These are phyloP conservation scores for Camelina laxa DNA, from an alignment of 345 rosid genomes.

Conservation along the genomic window DNA sequence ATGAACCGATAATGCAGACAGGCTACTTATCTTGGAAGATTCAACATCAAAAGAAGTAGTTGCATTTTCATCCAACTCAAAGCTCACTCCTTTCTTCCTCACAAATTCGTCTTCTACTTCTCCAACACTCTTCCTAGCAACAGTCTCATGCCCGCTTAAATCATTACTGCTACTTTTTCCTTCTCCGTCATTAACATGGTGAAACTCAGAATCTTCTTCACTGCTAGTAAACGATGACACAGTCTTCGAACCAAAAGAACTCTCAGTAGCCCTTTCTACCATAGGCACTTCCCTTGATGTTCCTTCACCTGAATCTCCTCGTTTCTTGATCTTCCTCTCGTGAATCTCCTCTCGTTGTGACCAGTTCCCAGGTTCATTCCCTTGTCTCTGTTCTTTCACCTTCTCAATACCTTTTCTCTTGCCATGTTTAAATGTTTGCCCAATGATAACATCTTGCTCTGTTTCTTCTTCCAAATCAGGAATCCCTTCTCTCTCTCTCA, in stretches of 20 bases:
- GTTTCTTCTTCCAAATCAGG: conserved; percentile 97
- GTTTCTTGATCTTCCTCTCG: conserved; percentile 42
- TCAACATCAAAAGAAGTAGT: conserved; percentile 50
- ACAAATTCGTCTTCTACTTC: conserved; percentile 52
- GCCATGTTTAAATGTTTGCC: conserved; percentile 45
- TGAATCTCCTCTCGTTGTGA: conserved; percentile 35
- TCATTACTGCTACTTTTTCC: conserved; percentile 45
- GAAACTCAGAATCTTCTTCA: conserved; percentile 42
- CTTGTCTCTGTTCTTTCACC: conserved; percentile 29
- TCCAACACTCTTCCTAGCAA: conserved; percentile 49
- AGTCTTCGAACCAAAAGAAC: conserved; percentile 40
- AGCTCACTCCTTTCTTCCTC: conserved; percentile 71
- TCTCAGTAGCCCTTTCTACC: conserved; percentile 32
- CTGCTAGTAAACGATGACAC: conserved; percentile 42
- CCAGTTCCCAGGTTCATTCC: background rate
- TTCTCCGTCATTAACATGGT: conserved; percentile 29
- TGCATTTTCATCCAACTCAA: conserved; percentile 70
- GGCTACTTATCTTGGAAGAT: conserved; percentile 67
- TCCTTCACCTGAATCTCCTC: conserved; percentile 62
- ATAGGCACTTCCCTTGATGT: conserved; percentile 57
- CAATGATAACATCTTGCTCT: conserved; percentile 57
- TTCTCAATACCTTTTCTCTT: conserved; percentile 43
- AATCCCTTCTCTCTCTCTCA: conserved; percentile 93
- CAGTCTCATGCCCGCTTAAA: conserved; percentile 53
- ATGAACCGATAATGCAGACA: conserved; percentile 67